phyloP scores from a whole-genome alignment of 2,329 filamentous ascomycete species.

The Metarhizium brunneum region DNA sequence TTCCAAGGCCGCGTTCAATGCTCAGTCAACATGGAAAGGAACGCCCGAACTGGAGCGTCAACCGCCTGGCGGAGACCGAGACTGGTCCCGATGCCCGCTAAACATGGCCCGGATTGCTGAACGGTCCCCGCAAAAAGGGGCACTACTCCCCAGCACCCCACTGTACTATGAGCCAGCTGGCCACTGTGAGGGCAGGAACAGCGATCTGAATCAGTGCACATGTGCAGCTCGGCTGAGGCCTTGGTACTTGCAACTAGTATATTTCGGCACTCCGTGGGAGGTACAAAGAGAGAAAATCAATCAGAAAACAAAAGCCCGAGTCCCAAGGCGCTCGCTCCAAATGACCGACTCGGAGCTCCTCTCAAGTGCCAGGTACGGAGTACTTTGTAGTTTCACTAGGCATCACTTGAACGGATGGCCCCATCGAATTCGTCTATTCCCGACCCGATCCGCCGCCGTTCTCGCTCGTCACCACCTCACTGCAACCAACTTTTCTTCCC shows the following conservation, averaged over 20 bases:
- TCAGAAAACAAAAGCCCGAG: neutral
- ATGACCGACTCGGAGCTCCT: neutral
- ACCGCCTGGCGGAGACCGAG: neutral
- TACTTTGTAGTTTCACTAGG: too few species aligned
- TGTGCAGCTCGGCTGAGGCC: too few species aligned
- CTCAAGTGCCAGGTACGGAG: too few species aligned
- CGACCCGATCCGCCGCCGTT: conserved; percentile 1
- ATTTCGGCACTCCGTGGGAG: too few species aligned
- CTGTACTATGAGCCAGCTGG: too few species aligned
- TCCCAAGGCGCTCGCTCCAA: neutral
- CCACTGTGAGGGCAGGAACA: too few species aligned
- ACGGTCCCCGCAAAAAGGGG: neutral
- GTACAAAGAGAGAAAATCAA: too few species aligned
- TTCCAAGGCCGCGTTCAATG: neutral
- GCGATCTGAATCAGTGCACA: too few species aligned
- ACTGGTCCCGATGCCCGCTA: neutral
- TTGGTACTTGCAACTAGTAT: too few species aligned
- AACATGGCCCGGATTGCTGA: neutral
- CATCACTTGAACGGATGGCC: neutral
- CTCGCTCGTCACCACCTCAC: conserved; percentile 1
- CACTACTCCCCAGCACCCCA: too few species aligned
- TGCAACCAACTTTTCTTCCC: neutral
- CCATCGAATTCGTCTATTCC: conserved; percentile 1
- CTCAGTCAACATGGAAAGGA: too few species aligned
- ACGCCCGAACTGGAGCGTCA: neutral